phyloP scores from a whole-genome alignment of 192 early-diverging fungal genomes.

The Entomortierella lignicola region DNA sequence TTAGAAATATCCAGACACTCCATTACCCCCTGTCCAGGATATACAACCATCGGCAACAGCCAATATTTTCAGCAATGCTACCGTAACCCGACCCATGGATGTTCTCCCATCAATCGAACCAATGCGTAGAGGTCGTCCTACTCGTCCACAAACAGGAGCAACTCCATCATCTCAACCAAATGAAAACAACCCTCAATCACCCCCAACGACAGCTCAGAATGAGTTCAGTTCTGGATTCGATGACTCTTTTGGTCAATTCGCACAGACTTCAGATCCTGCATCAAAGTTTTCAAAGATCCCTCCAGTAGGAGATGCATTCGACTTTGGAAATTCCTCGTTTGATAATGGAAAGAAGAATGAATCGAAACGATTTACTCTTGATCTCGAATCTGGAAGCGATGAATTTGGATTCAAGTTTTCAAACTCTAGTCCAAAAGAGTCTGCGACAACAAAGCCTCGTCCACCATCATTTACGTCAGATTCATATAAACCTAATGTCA shows the following conservation, averaged over 20 bases:
- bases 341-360: slow-evolving; percentile 5
- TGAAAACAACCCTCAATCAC: neutral
- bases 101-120: slow-evolving; percentile 72
- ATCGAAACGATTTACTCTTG: slow-evolving; percentile 27
- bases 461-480: slow-evolving; percentile 18
- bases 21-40: slow-evolving; percentile 14
- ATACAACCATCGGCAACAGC: slow-evolving; percentile 40
- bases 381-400: slow-evolving; percentile 14
- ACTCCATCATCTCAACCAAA: neutral
- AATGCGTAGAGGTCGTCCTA: slow-evolving; percentile 94
- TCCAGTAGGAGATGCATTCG: slow-evolving; percentile 31
- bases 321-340: slow-evolving; percentile 25
- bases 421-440: neutral
- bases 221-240: slow-evolving; percentile 45
- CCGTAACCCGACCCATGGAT: slow-evolving; percentile 47
- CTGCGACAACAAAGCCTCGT: neutral
- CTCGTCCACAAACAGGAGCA: slow-evolving; percentile 37
- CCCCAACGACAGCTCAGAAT: neutral
- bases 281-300: slow-evolving; percentile 41
- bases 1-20: slow-evolving; percentile 52
- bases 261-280: slow-evolving; percentile 17
- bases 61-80: slow-evolving; percentile 42
- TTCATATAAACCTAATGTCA: neutral
- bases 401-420: slow-evolving; percentile 43
- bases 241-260: slow-evolving; percentile 47